Evolutionary conservation across 169 alveolate genomes (phyloP), one percentile per base, ranked within the genome.

Genomic region (Plasmodium cynomolgi): DNA sequence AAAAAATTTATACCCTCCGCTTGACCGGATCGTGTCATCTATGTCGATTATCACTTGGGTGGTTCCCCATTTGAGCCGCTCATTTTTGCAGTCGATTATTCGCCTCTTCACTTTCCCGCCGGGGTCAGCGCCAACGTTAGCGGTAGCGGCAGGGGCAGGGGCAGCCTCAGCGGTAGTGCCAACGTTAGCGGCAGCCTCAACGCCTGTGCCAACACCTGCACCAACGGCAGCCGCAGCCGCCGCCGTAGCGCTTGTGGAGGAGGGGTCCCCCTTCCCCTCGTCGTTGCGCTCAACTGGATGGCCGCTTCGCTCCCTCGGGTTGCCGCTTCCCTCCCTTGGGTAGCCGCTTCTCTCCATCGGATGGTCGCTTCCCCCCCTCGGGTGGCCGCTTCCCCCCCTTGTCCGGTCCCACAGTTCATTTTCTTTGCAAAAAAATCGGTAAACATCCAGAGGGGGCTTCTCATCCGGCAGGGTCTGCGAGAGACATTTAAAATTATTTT

Each of bases 21-120:
- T 97, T 26, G 98, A 97, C 83, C 96, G 95, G 29, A 97, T 92
- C n/a, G 98, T 97, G 77, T 97, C 98, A 79, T 97, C 98, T 56
- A 97, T 96, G 72, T 97, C 98, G 20, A 97, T 96, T 44, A 97
- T 93, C 7, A 96, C 97, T 96, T 96, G 95, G 29, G 95, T 56
- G 1, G 92, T 29, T 31, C 81, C 92, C 92, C 85, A 74, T 9
- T 91, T 75, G 73, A 81, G 58, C 11, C 41, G 34, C 9, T 95
- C 97, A 84, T 96, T 86, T 37, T 47, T 86, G 68, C 93, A 86
- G 71, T 86, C 93, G 26, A 86, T 86, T 31, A 86, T 74, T 56
- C 93, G 37, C 44, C 93, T 75, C 71, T 86, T 86, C 81, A 86
- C 15, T 54, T 86, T 86, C 0, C 41, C 68, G 26, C 3, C n/a